Conservation (phyloP, 306 rosid genomes). For the Pueraria montana region DNA sequence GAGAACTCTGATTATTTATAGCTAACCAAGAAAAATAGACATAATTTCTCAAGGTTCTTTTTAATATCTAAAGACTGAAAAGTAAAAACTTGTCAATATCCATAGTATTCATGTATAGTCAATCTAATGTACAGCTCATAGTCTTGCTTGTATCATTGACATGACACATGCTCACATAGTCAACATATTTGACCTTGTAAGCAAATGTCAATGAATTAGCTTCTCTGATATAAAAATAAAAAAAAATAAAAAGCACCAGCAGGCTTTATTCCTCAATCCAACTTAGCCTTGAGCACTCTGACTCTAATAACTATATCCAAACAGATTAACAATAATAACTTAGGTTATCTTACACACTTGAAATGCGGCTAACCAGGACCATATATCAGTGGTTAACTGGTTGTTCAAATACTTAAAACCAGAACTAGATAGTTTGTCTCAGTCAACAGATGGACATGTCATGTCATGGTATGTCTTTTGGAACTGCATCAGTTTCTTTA, state of each 20-base stretch:
- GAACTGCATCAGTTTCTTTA: slow-evolving; percentile 35
- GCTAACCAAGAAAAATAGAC: too few species aligned
- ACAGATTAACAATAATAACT: neutral
- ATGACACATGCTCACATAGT: neutral
- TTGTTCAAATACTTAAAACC: neutral
- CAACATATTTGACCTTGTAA: slow-evolving; percentile 27
- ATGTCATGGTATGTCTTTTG: slow-evolving; percentile 60
- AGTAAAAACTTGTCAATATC: slow-evolving; percentile 13
- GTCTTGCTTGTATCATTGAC: slow-evolving; percentile 31
- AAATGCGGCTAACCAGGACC: slow-evolving; percentile 10
- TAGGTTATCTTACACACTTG: slow-evolving; percentile 18
- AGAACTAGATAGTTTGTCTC: neutral
- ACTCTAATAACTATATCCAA: slow-evolving; percentile 32
- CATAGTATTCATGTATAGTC: slow-evolving; percentile 19
- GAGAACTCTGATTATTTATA: too few species aligned
- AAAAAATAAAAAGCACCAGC: neutral
- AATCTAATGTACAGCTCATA: slow-evolving; percentile 13
- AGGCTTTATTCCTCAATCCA: slow-evolving; percentile 18
- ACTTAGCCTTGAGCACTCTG: slow-evolving; percentile 33
- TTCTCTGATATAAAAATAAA: slow-evolving; percentile 11
- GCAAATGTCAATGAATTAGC: slow-evolving; percentile 19
- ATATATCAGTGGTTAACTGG: slow-evolving; percentile 7
- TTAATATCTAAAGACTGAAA: neutral
- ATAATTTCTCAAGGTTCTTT: neutral
- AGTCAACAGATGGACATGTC: slow-evolving; percentile 11